A percentile compares a stretch with the other conserved stretches of the same genome.
These are phyloP conservation scores for Candida dubliniensis DNA, from an alignment of 1,139 yeast species.

Conservation along the genomic window DNA sequence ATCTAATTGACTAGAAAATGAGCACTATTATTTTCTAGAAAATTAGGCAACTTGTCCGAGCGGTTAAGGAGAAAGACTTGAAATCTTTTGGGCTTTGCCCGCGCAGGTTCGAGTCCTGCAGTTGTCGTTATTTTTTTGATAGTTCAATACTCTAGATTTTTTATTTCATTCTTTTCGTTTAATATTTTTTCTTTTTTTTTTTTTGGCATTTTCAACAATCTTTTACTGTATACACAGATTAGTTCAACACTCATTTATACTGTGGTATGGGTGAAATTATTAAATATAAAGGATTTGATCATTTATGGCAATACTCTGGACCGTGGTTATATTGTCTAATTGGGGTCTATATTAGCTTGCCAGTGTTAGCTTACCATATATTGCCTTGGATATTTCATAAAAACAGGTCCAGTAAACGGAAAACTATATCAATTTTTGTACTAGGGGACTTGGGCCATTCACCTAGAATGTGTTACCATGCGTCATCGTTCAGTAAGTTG, in stretches of 20 bases:
- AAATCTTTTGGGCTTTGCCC: conserved; percentile 60
- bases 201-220: not conserved
- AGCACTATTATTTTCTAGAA: no score
- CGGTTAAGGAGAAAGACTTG: conserved; percentile 60
- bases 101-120: conserved; percentile 54
- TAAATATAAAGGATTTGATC: conserved; percentile 30
- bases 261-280: conserved; percentile 8
- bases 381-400: conserved; percentile 30
- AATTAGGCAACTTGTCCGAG: conserved; percentile 53
- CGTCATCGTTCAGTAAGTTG: conserved; percentile 64
- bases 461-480: conserved; percentile 94
- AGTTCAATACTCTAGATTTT: not conserved
- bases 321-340: conserved; percentile 42
- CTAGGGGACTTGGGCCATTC: conserved; percentile 95
- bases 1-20: no score
- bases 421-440: conserved; percentile 72
- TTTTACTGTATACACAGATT: no score
- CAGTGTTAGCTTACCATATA: conserved; percentile 36
- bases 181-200: not conserved
- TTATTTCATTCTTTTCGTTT: not conserved
- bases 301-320: conserved; percentile 29
- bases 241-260: no score
- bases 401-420: conserved; percentile 28
- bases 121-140: not conserved
- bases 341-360: conserved; percentile 35